Conservation (phyloP, 2,329 filamentous ascomycete genomes). For the Aureobasidium sp. region DNA sequence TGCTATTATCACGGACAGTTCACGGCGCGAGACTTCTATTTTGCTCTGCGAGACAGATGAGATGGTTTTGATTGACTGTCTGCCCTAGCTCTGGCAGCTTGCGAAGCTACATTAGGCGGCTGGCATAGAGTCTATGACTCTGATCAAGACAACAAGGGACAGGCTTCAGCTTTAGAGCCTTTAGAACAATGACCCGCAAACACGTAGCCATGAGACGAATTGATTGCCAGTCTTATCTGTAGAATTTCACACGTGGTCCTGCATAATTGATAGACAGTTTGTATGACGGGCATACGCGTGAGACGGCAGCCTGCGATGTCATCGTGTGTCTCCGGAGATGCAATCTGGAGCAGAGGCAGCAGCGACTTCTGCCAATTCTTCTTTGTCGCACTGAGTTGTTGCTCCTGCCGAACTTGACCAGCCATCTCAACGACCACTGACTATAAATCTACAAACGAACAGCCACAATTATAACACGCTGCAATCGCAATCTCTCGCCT, state of each 20-base stretch:
- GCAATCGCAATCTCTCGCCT: not conserved
- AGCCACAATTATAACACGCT: not conserved
- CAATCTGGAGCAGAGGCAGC: not conserved
- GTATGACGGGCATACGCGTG: constrained; percentile 8
- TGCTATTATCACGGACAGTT: not conserved
- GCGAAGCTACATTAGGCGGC: not conserved
- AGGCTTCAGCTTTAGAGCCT: not conserved
- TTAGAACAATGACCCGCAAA: not conserved
- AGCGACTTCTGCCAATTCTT: not conserved
- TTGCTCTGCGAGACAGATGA: not conserved
- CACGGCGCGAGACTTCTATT: not conserved
- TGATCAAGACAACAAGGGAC: not conserved
- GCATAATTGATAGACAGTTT: not conserved
- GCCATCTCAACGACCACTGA: not conserved
- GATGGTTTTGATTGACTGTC: not conserved
- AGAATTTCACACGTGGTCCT: not conserved
- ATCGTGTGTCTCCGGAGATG: not conserved
- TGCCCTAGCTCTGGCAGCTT: not conserved
- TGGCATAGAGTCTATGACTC: not conserved
- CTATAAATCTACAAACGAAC: not conserved
- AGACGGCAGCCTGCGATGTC: constrained; percentile 3
- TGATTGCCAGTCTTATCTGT: not conserved
- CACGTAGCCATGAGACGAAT: not conserved
- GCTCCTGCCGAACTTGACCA: not conserved
- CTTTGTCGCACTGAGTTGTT: not conserved